Conservation (phyloP, 2,329 filamentous ascomycete genomes). For the Chaetomium sp. region DNA sequence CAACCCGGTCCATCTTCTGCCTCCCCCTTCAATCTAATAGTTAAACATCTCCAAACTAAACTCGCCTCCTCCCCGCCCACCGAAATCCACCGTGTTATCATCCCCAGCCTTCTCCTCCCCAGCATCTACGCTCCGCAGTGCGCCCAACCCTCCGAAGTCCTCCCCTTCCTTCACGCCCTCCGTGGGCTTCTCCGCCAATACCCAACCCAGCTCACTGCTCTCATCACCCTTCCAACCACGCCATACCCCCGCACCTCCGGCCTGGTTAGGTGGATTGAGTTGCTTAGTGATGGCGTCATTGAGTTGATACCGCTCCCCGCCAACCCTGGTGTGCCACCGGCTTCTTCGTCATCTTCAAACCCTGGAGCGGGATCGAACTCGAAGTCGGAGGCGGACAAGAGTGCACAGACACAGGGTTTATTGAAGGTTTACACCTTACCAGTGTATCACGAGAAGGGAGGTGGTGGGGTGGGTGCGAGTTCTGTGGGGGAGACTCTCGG, state of each 20-base stretch:
- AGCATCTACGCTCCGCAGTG: constrained; percentile 67
- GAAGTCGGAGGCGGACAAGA: constrained; percentile 36
- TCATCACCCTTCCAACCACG: constrained; percentile 72
- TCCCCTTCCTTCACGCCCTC: constrained; percentile 76
- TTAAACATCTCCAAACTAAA: constrained; percentile 50
- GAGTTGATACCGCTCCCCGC: constrained; percentile 71
- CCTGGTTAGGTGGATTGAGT: constrained; percentile 78
- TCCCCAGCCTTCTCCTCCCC: constrained; percentile 85
- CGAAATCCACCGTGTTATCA: constrained; percentile 69
- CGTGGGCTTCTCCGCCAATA: constrained; percentile 67
- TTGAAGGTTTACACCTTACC: constrained; percentile 77
- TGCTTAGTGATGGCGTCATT: constrained; percentile 76
- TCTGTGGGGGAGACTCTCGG: constrained; percentile 78
- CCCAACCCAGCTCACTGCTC: constrained; percentile 56
- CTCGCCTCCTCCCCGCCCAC: constrained; percentile 52
- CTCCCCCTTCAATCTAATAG: constrained; percentile 58
- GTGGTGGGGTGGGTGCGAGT: constrained; percentile 61
- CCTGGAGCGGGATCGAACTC: not conserved
- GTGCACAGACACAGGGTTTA: constrained; percentile 80
- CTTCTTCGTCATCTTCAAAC: constrained; percentile 37
- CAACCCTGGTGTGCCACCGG: constrained; percentile 44
- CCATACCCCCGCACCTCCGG: constrained; percentile 72
- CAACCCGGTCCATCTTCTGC: constrained; percentile 20
- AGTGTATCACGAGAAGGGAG: constrained; percentile 80
- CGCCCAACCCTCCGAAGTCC: constrained; percentile 62